Base-by-base conservation (phyloP, 352 stramenopile genomes). In the Phytophthora crassamura region DNA sequence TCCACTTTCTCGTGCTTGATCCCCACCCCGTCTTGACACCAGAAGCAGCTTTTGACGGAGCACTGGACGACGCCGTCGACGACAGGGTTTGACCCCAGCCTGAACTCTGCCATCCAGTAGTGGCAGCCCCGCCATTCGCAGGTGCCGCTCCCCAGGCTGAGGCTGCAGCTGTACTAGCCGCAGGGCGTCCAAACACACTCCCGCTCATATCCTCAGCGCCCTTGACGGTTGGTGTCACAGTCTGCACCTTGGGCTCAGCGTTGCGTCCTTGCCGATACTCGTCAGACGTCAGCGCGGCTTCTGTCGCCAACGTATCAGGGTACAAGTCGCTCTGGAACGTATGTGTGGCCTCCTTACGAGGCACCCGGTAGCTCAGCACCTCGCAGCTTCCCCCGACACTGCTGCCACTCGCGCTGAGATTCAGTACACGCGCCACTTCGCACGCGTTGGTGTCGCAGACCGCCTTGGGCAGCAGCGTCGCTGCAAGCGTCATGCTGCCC, bases 271-370 rank as follows among this genome's bases (percentile, higher is more conserved):
- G 59, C 7, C 30, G 43, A 84, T 84, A 94, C 39, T 89, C 69
- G 1, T 52, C 46, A 6, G 72, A 43, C 15, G 51, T 78, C 41
- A 91, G 51, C 5, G 86, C 75, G 2, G 84, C 42, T 52, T 59
- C 69, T 36, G 57, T 28, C 3, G 75, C 69, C 25, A 69, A 55
- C 10, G 84, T 92, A 20, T 89, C 69, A 0, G 84, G 86, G 67
- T 88, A 94, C 73, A 94, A 75, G 64, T 94, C 86, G 39, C 64
- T 78, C 58, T 94, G 86, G 63, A 93, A 94, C 45, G 80, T 66
- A 41, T 78, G 82, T 10, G 48, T 59, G 0, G 80, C 80, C 28
- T 90, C 80, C 32, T 84, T 84, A 7, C 86, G 79, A 30, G 86
- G 86, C 30, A 94, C 82, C 5, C 67, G 71, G 57, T 88, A 93